These are phyloP conservation scores for Monilinia aucupariae DNA, from an alignment of 2,329 filamentous ascomycete genomes.

Conservation along the genomic window DNA sequence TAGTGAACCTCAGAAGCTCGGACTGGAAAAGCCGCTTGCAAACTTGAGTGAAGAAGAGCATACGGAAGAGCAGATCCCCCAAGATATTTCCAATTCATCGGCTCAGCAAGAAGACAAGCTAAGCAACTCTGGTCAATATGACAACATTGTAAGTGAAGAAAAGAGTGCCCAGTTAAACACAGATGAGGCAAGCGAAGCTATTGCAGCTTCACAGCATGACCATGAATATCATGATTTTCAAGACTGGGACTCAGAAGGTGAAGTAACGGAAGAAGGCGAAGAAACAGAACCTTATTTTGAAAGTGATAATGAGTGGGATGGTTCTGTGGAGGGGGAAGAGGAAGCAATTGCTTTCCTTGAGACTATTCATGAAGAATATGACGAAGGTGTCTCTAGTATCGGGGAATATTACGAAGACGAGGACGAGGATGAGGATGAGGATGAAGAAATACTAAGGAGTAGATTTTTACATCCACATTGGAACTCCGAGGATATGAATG, in stretches of 20 bases:
- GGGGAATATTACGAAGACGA: background rate
- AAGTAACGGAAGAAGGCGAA: background rate
- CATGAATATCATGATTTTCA: background rate
- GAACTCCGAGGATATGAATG: background rate
- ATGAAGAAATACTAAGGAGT: conserved; percentile 2
- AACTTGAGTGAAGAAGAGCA: background rate
- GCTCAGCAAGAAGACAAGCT: background rate
- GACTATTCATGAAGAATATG: conserved; percentile 13
- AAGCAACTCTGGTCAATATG: background rate
- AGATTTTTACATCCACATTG: conserved; percentile 9
- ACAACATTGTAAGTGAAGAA: background rate
- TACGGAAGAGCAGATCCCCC: background rate
- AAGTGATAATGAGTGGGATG: conserved; percentile 2
- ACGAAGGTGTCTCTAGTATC: background rate
- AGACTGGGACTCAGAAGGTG: background rate
- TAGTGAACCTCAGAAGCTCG: background rate
- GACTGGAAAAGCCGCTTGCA: background rate
- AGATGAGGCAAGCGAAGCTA: background rate
- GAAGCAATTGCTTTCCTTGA: conserved; percentile 5
- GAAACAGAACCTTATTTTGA: background rate
- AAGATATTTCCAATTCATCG: background rate
- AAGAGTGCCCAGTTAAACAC: background rate
- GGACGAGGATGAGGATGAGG: background rate
- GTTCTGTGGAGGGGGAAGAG: background rate
- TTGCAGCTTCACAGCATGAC: background rate